phyloP scores from a whole-genome alignment of 176 grass and related monocot species.

The Oropetium thomaeum region DNA sequence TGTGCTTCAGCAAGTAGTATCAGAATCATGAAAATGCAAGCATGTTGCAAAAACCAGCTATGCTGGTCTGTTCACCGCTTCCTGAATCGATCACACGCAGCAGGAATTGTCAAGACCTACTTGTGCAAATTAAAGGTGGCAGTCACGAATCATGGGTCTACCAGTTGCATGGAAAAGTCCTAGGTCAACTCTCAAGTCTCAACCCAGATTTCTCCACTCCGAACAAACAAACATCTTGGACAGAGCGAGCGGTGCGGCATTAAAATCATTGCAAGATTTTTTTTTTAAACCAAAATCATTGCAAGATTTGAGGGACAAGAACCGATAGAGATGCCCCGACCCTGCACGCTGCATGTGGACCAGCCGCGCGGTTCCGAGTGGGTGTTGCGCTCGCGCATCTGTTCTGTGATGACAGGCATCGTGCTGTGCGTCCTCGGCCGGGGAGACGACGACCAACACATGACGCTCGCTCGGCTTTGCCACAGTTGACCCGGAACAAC shows the following conservation, averaged over 20 bases:
- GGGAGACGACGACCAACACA: neutral
- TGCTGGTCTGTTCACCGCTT: neutral
- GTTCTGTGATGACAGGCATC: neutral
- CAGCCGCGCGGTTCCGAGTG: constrained; percentile 5
- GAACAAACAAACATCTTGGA: constrained; percentile 35
- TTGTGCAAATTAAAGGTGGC: no score
- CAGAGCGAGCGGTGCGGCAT: constrained; percentile 16
- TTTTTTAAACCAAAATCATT: no score
- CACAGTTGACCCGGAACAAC: constrained; percentile 17
- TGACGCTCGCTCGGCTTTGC: neutral
- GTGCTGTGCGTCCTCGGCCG: neutral
- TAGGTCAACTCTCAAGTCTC: no score
- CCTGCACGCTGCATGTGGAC: constrained; percentile 32
- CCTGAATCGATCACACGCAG: no score
- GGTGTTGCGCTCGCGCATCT: neutral
- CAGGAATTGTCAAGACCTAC: no score
- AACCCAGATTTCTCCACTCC: neutral
- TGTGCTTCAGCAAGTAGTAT: no score
- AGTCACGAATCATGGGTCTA: neutral
- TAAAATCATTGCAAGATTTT: constrained; percentile 28
- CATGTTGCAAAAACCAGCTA: neutral
- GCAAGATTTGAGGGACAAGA: constrained; percentile 26
- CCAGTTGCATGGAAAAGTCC: neutral
- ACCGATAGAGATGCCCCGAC: constrained; percentile 18
- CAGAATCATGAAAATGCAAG: neutral